phyloP scores from a whole-genome alignment of 176 grass and related monocot species.

The Bolboschoenus planiculmis region DNA sequence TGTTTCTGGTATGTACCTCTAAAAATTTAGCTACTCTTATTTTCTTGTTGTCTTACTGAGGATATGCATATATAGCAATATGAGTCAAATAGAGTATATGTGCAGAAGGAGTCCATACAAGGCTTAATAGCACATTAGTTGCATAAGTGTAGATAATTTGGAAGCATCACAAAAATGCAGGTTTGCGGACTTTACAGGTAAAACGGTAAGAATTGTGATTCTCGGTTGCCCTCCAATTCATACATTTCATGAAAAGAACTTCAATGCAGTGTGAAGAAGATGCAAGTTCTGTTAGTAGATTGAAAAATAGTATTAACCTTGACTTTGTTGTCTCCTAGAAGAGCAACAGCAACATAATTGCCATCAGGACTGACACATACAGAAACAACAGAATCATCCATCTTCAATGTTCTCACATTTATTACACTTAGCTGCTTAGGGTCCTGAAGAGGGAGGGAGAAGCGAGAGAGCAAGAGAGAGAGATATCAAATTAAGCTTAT shows the following conservation, averaged over 20 bases:
- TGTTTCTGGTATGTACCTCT: neutral
- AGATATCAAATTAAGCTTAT: neutral
- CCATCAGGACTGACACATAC: conserved; percentile 60
- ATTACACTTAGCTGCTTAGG: conserved; percentile 65
- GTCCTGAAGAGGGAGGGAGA: conserved; percentile 47
- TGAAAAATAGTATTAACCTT: conserved; percentile 44
- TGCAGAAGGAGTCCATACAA: neutral
- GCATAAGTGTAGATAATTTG: neutral
- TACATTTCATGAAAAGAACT: neutral
- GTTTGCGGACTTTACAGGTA: neutral
- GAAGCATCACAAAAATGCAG: neutral
- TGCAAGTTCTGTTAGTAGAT: neutral
- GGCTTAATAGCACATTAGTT: neutral
- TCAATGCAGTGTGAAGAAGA: neutral
- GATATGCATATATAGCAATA: neutral
- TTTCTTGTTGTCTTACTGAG: neutral
- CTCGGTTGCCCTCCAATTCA: neutral
- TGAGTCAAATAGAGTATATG: neutral
- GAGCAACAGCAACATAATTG: conserved; percentile 85
- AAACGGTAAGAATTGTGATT: neutral
- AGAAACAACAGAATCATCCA: conserved; percentile 83
- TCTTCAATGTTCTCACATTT: conserved; percentile 91
- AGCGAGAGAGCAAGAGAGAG: neutral
- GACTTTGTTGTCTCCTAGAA: conserved; percentile 68
- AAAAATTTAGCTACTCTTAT: neutral